Base-by-base conservation (phyloP, 176 grass and related monocot species). In the Miscanthus lutarioriparius region DNA sequence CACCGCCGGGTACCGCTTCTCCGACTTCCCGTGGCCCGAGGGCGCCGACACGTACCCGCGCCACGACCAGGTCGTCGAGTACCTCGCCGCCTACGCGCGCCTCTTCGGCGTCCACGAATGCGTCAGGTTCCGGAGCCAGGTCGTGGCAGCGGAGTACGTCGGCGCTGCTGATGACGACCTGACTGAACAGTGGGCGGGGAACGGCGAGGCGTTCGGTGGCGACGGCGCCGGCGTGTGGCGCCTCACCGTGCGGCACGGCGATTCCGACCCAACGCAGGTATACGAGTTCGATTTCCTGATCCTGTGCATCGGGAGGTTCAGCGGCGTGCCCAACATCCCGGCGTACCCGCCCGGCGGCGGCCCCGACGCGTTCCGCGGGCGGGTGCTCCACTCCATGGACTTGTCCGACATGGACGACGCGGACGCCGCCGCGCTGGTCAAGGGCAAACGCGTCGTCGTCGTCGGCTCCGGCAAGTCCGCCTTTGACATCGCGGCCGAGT, bases 1-100 rank as follows among this genome's bases (percentile, higher is more conserved):
- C 15, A 1, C 9, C 7, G 19, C 4, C 9, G 44, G 10, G 0
- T 94, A 91, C 84, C 81, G 77, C 81, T 84, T 89, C 90, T 86
- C 86, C 7, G 95, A 97, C 86, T 94, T 97, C 81, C 92, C 95
- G 11, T 97, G 95, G 95, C 92, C 95, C 1, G 37, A 85, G 0
- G 16, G 30, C 54, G 73, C 75, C 8, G 92, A 92, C 32, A 10
- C 6, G 7, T 85, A 48, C 78, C 92, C 92, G 19, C 70, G 32
- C 43, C 90, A 93, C 68, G 49, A 17, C 39, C 84, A 92, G 84
- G 89, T 95, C 44, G 81, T 88, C 36, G 87, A 58, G 6, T 97
- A 97, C 82, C 41, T 97, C 30, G 43, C 37, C 72, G 74, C 92
- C 23, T 97, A 97, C 87, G 90, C 82, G n/a, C 88, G 90, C 64